Percentiles rank a stretch among this genome's conserved stretches.
phyloP scores from a whole-genome alignment of 2,329 filamentous ascomycete genomes.

The Rhexocercosporidium sp. region DNA sequence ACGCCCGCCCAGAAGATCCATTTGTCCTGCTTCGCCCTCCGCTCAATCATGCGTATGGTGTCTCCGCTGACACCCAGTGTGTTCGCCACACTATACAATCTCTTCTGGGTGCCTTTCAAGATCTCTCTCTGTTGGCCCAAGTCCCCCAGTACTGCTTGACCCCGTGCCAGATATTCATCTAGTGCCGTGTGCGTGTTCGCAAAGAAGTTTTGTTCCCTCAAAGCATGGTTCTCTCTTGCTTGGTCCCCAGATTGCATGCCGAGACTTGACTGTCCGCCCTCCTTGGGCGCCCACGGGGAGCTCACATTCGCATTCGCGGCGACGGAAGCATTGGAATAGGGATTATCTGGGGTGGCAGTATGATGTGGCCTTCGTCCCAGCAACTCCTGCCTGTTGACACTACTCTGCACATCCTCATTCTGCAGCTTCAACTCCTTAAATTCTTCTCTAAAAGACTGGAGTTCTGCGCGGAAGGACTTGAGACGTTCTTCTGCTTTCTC shows the following conservation, averaged over 20 bases:
- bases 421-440: slow-evolving; percentile 79
- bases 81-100: slow-evolving; percentile 90
- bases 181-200: slow-evolving; percentile 79
- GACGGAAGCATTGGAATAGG: slow-evolving; percentile 70
- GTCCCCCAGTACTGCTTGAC: slow-evolving; percentile 88
- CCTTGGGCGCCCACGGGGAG: slow-evolving; percentile 40
- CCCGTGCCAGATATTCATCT: slow-evolving; percentile 92
- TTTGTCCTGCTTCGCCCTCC: slow-evolving; percentile 91
- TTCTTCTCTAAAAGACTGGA: slow-evolving; percentile 78
- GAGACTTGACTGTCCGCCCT: slow-evolving; percentile 37
- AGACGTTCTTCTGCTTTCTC: slow-evolving; percentile 87
- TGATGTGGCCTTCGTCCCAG: slow-evolving; percentile 87
- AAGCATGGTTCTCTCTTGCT: slow-evolving; percentile 77
- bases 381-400: slow-evolving; percentile 75
- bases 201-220: slow-evolving; percentile 91
- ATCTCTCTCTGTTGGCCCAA: slow-evolving; percentile 90
- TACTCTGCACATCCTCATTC: slow-evolving; percentile 74
- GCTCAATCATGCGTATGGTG: slow-evolving; percentile 95
- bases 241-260: slow-evolving; percentile 64
- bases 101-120: slow-evolving; percentile 91
- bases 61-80: slow-evolving; percentile 93
- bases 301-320: slow-evolving; percentile 25
- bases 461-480: slow-evolving; percentile 82
- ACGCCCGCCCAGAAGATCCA: slow-evolving; percentile 96
- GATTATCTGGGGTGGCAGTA: slow-evolving; percentile 83